phyloP scores from a whole-genome alignment of 257 asterid species.

The Fraxinus anomala region DNA sequence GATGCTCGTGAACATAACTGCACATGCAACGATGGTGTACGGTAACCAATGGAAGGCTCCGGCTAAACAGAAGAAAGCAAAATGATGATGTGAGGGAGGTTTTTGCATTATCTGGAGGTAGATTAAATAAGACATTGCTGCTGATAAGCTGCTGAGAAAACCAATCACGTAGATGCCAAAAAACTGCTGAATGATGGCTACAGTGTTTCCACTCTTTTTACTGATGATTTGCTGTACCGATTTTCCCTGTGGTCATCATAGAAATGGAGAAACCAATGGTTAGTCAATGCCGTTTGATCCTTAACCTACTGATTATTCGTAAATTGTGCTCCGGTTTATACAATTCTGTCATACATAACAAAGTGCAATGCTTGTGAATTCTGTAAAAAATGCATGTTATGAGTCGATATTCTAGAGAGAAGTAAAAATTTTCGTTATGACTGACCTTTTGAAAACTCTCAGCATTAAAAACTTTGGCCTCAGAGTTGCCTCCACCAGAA shows the following conservation, averaged over 20 bases:
- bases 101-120: constrained; percentile 42
- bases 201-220: constrained; percentile 22
- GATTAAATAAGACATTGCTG: constrained; percentile 48
- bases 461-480: constrained; percentile 19
- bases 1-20: constrained; percentile 28
- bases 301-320: not conserved
- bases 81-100: constrained; percentile 40
- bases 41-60: constrained; percentile 73
- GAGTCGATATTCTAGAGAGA: not conserved
- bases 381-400: not conserved
- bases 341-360: not conserved
- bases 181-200: constrained; percentile 46
- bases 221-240: constrained; percentile 16
- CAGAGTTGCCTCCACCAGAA: constrained; percentile 30
- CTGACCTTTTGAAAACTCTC: constrained; percentile 40
- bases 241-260: constrained; percentile 37
- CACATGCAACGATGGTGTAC: constrained; percentile 49
- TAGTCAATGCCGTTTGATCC: not conserved
- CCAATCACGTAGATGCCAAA: constrained; percentile 56
- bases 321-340: not conserved
- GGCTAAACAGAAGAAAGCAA: constrained; percentile 42
- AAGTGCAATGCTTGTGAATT: not conserved
- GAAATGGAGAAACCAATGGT: constrained; percentile 18
- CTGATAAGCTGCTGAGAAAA: constrained; percentile 56
- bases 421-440: not conserved